Percentiles rank a stretch among this genome's conserved stretches.
phyloP scores from a whole-genome alignment of 768 basidiomycete species.

The Tylopilus rubrobrunneus region DNA sequence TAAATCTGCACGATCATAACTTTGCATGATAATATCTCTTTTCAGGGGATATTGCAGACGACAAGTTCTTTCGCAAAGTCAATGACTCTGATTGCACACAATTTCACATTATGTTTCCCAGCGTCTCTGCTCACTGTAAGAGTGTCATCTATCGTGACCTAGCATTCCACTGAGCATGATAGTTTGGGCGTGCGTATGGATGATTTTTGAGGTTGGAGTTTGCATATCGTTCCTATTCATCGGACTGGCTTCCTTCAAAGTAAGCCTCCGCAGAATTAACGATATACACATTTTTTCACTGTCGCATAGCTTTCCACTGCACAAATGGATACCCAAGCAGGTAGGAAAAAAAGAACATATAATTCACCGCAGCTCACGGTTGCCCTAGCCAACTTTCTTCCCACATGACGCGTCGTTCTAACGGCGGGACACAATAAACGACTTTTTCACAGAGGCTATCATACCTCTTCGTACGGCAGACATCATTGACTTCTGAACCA shows the following conservation, averaged over 20 bases:
- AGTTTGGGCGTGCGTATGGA: slow-evolving; percentile 90
- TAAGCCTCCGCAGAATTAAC: slow-evolving; percentile 24
- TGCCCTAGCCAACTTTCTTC: slow-evolving; percentile 53
- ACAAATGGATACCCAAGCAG: slow-evolving; percentile 59
- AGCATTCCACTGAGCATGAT: slow-evolving; percentile 4
- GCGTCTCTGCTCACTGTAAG: slow-evolving; percentile 66
- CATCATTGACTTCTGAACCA: slow-evolving; percentile 7
- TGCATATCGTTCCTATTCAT: slow-evolving; percentile 76
- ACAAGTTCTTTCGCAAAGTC: slow-evolving; percentile 90
- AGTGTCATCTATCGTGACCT: neutral
- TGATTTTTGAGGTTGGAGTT: slow-evolving; percentile 69
- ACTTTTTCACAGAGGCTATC: slow-evolving; percentile 3
- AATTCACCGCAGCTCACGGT: slow-evolving; percentile 4
- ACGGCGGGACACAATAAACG: slow-evolving; percentile 2
- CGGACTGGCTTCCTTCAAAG: slow-evolving; percentile 83
- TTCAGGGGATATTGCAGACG: slow-evolving; percentile 90
- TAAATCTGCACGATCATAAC: neutral
- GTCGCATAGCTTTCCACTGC: slow-evolving; percentile 34
- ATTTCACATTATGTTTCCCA: slow-evolving; percentile 71
- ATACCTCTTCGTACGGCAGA: slow-evolving; percentile 8
- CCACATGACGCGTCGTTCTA: slow-evolving; percentile 40
- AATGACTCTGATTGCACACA: slow-evolving; percentile 94
- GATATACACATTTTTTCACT: slow-evolving; percentile 1
- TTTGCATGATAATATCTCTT: neutral
- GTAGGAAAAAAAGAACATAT: slow-evolving; percentile 37